Percentiles rank a stretch among this genome's conserved stretches.
These are phyloP conservation scores for Logfia minima DNA, from an alignment of 129 eudicot genomes.

Conservation along the genomic window DNA sequence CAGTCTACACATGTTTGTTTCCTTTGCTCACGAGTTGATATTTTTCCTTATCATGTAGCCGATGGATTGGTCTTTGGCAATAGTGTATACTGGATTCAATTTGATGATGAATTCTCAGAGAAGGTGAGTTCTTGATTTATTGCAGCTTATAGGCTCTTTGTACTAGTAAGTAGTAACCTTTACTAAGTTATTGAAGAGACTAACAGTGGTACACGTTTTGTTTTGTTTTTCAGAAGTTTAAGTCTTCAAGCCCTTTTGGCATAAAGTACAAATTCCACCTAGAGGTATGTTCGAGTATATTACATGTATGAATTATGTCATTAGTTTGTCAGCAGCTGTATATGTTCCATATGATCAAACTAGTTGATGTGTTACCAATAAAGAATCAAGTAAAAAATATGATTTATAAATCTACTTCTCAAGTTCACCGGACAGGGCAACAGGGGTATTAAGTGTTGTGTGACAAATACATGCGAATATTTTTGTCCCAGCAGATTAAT, in stretches of 20 bases:
- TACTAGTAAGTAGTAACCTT: background rate
- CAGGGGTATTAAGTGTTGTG: background rate
- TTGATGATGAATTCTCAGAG: conserved; percentile 81
- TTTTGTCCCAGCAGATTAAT: background rate
- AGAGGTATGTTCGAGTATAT: conserved; percentile 55
- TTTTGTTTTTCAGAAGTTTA: conserved; percentile 64
- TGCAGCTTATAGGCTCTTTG: conserved; percentile 1
- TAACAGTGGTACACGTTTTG: conserved; percentile 15
- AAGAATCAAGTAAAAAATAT: background rate
- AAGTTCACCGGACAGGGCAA: background rate
- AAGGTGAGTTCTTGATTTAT: conserved; percentile 46
- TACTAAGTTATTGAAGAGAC: background rate
- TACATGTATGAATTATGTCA: background rate
- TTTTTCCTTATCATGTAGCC: conserved; percentile 49
- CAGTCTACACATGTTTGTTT: background rate
- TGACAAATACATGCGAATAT: background rate
- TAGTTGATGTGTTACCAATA: background rate
- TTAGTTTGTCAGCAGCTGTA: background rate
- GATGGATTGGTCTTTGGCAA: conserved; percentile 85
- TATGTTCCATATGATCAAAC: background rate
- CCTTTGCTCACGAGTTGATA: conserved; percentile 2
- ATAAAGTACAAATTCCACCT: conserved; percentile 88
- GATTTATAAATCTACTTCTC: background rate
- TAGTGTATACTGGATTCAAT: conserved; percentile 91
- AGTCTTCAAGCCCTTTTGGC: conserved; percentile 89